Percentiles rank a stretch among this genome's conserved stretches.
phyloP scores from a whole-genome alignment of 148 eudicot species.

The Fallopia convolvulus region DNA sequence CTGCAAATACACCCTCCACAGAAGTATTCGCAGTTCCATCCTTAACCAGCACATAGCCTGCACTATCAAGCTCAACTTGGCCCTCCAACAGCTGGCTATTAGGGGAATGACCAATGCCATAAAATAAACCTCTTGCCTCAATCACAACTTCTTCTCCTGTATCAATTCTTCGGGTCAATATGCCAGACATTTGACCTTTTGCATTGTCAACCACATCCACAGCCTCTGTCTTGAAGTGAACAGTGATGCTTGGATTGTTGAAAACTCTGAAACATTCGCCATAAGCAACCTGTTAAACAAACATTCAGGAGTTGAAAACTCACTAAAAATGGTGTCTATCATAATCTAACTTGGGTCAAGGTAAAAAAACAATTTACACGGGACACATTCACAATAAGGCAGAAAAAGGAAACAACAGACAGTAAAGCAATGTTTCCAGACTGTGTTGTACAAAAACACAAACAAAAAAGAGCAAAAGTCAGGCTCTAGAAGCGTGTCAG shows the following conservation, averaged over 20 bases:
- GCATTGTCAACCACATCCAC: slow-evolving; percentile 85
- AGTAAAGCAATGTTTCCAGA: background rate
- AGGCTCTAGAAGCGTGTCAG: background rate
- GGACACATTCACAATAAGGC: background rate
- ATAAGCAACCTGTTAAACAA: slow-evolving; percentile 99
- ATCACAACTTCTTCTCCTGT: slow-evolving; percentile 73
- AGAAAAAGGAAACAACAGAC: background rate
- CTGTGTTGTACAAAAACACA: background rate
- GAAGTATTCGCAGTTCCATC: slow-evolving; percentile 77
- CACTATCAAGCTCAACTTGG: slow-evolving; percentile 67
- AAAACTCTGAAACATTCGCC: slow-evolving; percentile 99
- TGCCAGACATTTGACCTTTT: slow-evolving; percentile 93
- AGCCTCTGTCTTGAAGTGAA: slow-evolving; percentile 94
- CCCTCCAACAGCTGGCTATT: slow-evolving; percentile 87
- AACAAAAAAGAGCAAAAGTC: background rate
- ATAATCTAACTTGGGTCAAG: background rate
- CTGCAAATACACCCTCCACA: slow-evolving; percentile 86
- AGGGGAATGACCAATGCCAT: slow-evolving; percentile 97
- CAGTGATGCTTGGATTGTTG: slow-evolving; percentile 95
- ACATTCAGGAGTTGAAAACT: slow-evolving; percentile 91
- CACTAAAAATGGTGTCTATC: slow-evolving; percentile 22
- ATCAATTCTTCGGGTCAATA: slow-evolving; percentile 59
- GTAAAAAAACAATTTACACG: background rate
- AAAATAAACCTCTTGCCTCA: slow-evolving; percentile 87
- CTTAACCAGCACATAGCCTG: slow-evolving; percentile 80